phyloP scores from a whole-genome alignment of 2,329 filamentous ascomycete species.

The Emergomyces orientalis region DNA sequence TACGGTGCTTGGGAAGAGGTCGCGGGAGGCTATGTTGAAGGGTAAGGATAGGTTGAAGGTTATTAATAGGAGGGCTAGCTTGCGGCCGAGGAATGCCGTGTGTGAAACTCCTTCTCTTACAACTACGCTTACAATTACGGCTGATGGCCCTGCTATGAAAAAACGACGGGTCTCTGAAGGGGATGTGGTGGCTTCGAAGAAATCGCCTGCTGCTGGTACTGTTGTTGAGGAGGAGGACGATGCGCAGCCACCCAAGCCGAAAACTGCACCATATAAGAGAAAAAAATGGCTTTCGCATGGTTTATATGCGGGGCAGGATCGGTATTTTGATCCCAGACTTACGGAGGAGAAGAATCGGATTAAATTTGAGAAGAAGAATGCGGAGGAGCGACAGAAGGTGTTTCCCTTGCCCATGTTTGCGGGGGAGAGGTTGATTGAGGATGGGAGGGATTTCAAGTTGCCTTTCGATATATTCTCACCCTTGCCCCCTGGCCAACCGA shows the following conservation, averaged over 20 bases:
- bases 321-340: constrained; percentile 37
- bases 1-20: constrained; percentile 52
- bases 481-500: constrained; percentile 73
- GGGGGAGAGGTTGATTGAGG: constrained; percentile 60
- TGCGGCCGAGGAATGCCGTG: constrained; percentile 42
- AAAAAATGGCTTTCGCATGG: constrained; percentile 79
- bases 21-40: constrained; percentile 47
- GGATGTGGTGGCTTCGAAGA: constrained; percentile 17
- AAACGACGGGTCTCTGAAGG: constrained; percentile 36
- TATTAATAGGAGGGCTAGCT: constrained; percentile 45
- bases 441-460: constrained; percentile 73
- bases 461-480: constrained; percentile 87
- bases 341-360: constrained; percentile 39
- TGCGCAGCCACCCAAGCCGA: constrained; percentile 13
- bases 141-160: constrained; percentile 30
- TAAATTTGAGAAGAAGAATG: constrained; percentile 26
- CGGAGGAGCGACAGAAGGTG: constrained; percentile 17
- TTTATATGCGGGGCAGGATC: constrained; percentile 74
- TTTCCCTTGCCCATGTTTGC: constrained; percentile 72
- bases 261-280: constrained; percentile 30
- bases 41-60: constrained; percentile 46
- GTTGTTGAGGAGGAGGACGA: constrained; percentile 21
- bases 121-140: constrained; percentile 6
- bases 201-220: constrained; percentile 14
- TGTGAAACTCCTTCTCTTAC: constrained; percentile 8